phyloP scores from a whole-genome alignment of 164 flowering plant genomes.

The Hamamelis virginiana region DNA sequence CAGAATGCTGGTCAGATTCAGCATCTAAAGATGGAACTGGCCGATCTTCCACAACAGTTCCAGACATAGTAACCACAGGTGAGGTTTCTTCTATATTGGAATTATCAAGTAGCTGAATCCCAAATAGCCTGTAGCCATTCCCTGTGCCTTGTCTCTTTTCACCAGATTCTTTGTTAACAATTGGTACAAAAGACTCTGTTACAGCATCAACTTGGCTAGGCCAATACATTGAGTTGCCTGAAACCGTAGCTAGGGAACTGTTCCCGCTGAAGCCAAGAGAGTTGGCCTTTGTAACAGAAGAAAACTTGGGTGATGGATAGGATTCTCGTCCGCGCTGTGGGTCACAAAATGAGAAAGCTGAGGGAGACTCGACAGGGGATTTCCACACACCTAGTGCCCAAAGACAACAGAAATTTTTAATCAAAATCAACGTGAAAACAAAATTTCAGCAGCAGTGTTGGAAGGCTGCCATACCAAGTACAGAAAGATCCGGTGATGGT shows the following conservation, averaged over 20 bases:
- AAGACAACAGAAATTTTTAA: not conserved
- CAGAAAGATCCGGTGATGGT: constrained; percentile 45
- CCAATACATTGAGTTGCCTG: constrained; percentile 52
- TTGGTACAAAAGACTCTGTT: constrained; percentile 45
- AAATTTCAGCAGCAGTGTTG: not conserved
- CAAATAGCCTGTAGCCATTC: constrained; percentile 74
- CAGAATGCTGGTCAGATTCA: constrained; percentile 63
- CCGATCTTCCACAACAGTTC: constrained; percentile 38
- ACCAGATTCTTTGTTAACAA: constrained; percentile 36
- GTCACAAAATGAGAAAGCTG: constrained; percentile 48
- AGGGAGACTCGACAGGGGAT: constrained; percentile 46
- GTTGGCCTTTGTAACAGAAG: constrained; percentile 37
- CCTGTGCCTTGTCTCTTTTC: constrained; percentile 59
- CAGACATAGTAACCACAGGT: constrained; percentile 29
- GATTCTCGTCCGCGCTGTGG: constrained; percentile 51
- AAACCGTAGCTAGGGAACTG: constrained; percentile 34
- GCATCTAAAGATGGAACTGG: constrained; percentile 44
- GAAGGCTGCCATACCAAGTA: constrained; percentile 38
- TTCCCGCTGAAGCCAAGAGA: constrained; percentile 39
- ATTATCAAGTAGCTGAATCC: constrained; percentile 68
- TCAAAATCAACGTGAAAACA: not conserved
- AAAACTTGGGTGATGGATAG: constrained; percentile 52
- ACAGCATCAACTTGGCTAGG: constrained; percentile 41
- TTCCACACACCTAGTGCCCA: constrained; percentile 60
- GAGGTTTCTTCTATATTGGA: constrained; percentile 43